Evolutionary conservation across 352 stramenopile species (phyloP).

Genomic region (Phytopythium helicoides): DNA sequence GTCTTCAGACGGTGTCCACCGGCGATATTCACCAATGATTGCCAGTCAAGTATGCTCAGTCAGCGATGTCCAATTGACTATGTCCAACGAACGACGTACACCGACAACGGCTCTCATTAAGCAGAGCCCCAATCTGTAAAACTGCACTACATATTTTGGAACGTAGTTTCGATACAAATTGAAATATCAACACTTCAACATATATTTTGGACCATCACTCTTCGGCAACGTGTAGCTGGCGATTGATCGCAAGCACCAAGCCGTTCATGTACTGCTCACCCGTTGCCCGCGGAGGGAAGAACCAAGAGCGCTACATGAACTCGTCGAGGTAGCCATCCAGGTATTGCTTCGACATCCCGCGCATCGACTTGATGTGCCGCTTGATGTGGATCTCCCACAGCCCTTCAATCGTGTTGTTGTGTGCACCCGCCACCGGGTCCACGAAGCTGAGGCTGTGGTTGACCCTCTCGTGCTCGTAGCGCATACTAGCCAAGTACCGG

Average conservation of each 20-base stretch:
- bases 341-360: slow-evolving; percentile 10
- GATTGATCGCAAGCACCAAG: slow-evolving; percentile 6
- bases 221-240: neutral
- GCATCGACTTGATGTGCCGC: slow-evolving; percentile 13
- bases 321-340: slow-evolving; percentile 11
- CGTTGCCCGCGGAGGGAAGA: slow-evolving; percentile 3
- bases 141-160: neutral
- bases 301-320: slow-evolving; percentile 13
- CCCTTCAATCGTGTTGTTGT: slow-evolving; percentile 21
- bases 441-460: slow-evolving; percentile 23
- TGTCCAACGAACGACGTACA: too few species aligned
- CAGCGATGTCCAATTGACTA: too few species aligned
- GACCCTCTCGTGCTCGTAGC: slow-evolving; percentile 13
- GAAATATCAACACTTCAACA: neutral
- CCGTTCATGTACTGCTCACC: slow-evolving; percentile 8
- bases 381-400: slow-evolving; percentile 16
- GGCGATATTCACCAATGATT: too few species aligned
- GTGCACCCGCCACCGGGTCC: slow-evolving; percentile 10
- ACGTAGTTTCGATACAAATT: slow-evolving; percentile 1
- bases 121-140: neutral
- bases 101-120: slow-evolving; percentile 3
- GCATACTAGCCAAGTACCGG: slow-evolving; percentile 7
- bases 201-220: too few species aligned
- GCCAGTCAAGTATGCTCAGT: too few species aligned
- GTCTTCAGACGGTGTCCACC: too few species aligned